Evolutionary conservation across 345 rosid species (phyloP), one percentile per base, ranked within the genome.

Genomic region (Eucalyptus microcorys): DNA sequence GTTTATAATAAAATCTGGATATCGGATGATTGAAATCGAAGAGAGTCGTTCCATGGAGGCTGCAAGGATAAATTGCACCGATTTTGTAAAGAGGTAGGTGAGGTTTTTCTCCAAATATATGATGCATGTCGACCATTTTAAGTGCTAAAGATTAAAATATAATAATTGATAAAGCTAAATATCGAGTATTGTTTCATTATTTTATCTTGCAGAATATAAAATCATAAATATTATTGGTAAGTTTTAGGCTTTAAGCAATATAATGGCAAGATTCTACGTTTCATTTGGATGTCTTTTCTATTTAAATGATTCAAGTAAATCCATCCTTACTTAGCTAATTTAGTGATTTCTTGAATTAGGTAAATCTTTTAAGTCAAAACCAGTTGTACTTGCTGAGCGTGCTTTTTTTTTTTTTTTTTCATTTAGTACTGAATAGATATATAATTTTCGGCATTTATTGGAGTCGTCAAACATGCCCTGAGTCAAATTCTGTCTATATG

Each of bases 251-350:
- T 64, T 14, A 14, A 64, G 76, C 10, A 64, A 64, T 64, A 64
- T 2, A 61, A 30, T 0, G 0, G 1, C 0, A 1, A 30, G 68
- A 30, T 61, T 61, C 68, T 30, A 61, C 3, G 17, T 61, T 3
- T 14, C 13, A n/a, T 64, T 15, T 16, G 21, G 21, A 64, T n/a
- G 21, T 15, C 10, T 64, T 64, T 64, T n/a, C 37, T n/a, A 64
- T 64, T 64, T n/a, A n/a, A 14, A 64, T 15, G 10, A 64, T n/a
- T 64, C 17, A n/a, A n/a, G 76, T n/a, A 64, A n/a, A n/a, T n/a
- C 21, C 76, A 64, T 64, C 76, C 76, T 64, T 61, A 26, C 14
- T 57, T 61, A 12, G 34, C 32, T 61, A 61, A 0, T 61, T 59
- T 27, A 61, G 5, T 27, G 37, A 64, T 64, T n/a, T 14, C 40